Conservation (phyloP, 441 rosid genomes). For the Euphorbia neoarborescens region DNA sequence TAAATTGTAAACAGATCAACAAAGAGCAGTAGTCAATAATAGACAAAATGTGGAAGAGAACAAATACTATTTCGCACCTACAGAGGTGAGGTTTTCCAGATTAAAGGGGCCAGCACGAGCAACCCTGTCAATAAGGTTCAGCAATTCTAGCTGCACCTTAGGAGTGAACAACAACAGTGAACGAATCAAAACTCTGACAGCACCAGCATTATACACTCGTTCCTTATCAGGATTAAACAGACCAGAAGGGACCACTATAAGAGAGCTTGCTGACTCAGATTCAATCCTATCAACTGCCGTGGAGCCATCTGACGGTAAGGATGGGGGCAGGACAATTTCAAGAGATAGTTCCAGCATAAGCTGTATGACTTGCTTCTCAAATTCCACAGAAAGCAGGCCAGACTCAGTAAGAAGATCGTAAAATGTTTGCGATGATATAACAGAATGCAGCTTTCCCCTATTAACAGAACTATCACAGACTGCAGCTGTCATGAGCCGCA, state of each 20-base stretch:
- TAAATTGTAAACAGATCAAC: constrained; percentile 1
- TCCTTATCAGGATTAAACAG: constrained; percentile 69
- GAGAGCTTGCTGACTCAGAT: constrained; percentile 43
- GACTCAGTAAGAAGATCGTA: constrained; percentile 91
- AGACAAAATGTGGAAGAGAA: neutral
- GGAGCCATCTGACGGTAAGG: constrained; percentile 51
- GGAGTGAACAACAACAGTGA: constrained; percentile 93
- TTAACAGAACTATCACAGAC: constrained; percentile 72
- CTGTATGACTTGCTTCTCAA: constrained; percentile 94
- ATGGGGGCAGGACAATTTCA: constrained; percentile 92
- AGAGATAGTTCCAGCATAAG: constrained; percentile 89
- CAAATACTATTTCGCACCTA: constrained; percentile 54
- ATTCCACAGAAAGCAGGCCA: constrained; percentile 89
- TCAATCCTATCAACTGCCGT: constrained; percentile 38
- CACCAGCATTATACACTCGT: constrained; percentile 84
- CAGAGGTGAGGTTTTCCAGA: constrained; percentile 91
- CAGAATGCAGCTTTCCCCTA: constrained; percentile 75
- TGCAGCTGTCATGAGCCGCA: constrained; percentile 91
- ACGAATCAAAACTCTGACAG: constrained; percentile 77
- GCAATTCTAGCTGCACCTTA: constrained; percentile 83
- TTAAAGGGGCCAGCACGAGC: constrained; percentile 89
- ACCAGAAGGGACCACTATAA: constrained; percentile 56
- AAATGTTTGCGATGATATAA: constrained; percentile 85
- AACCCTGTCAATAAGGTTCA: constrained; percentile 73
- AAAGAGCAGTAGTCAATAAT: constrained; percentile 9